Evolutionary conservation across 805 yeast genomes (phyloP), one percentile per base, ranked within the genome.

Genomic region (Ogataea dorogensis): DNA sequence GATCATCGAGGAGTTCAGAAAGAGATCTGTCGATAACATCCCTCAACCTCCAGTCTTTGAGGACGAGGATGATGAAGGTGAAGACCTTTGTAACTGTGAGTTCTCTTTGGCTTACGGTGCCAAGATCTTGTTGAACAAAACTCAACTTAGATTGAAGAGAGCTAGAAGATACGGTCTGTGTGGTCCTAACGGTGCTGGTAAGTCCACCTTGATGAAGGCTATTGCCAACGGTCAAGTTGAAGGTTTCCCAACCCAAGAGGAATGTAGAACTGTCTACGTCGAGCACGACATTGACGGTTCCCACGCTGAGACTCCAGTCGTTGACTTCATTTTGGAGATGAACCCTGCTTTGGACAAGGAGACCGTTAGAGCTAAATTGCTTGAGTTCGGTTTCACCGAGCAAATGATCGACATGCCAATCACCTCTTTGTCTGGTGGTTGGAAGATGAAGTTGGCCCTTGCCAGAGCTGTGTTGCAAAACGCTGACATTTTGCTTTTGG

Each of bases 101-200:
- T 93, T 93, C 89, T 93, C 98, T 46, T 80, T 93, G 64, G 99
- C 99, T 70, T 93, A 93, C 73, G 99, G 98, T 91, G 98, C 98
- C 64, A 93, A 93, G 86, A 93, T 93, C 79, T 80, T 93, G 76
- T 87, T 93, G 73, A 93, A 93, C 91, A 91, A 93, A 75, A 93
- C 98, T 58, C 97, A 91, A 77, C 81, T 93, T 69, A 88, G 98
- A 76, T 84, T 93, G 68, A 88, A 87, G 88, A 83, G 96, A 79
- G 93, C 85, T 75, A 89, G 97, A 77, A 86, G 98, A 78, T 93
- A 93, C 71, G 98, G 98, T 91, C 80, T 89, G 69, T 89, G 93
- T 73, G 98, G 98, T 61, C 79, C 97, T 67, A 91, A 91, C 63
- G 98, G 98, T 76, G 97, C 97, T 47, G 98, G 98, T 71, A 91